Evolutionary conservation across 2,329 filamentous ascomycete species (phyloP).

Genomic region (Ilyonectria sp.): DNA sequence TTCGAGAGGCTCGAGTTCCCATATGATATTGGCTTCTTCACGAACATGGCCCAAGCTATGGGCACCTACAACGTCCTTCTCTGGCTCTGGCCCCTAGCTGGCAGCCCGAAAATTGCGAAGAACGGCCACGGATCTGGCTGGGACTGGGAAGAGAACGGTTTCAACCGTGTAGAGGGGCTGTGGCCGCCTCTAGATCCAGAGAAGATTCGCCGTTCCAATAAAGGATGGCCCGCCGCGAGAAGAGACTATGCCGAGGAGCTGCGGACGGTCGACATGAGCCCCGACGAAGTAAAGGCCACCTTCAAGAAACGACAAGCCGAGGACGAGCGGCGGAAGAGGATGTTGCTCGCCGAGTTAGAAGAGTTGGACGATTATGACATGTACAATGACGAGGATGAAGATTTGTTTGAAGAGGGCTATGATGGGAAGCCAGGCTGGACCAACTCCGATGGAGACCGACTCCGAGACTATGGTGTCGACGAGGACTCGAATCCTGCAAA

Average conservation of each 20-base stretch:
- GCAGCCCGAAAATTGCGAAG: constrained; percentile 60
- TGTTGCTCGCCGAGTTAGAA: constrained; percentile 66
- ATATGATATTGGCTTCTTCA: constrained; percentile 83
- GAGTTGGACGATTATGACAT: constrained; percentile 71
- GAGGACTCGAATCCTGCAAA: constrained; percentile 66
- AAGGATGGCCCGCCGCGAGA: constrained; percentile 57
- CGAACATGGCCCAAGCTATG: constrained; percentile 84
- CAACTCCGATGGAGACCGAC: constrained; percentile 81
- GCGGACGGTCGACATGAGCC: constrained; percentile 53
- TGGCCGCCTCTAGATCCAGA: constrained; percentile 78
- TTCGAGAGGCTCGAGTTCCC: constrained; percentile 82
- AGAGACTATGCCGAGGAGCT: constrained; percentile 54
- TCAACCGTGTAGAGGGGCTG: constrained; percentile 74
- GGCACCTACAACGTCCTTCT: constrained; percentile 74
- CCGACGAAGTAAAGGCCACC: constrained; percentile 63
- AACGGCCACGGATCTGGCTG: constrained; percentile 63
- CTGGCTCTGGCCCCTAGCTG: constrained; percentile 80
- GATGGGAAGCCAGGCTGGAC: constrained; percentile 71
- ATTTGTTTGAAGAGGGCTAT: constrained; percentile 58
- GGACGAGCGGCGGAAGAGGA: constrained; percentile 59
- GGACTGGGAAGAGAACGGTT: constrained; percentile 82
- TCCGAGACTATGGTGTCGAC: constrained; percentile 86
- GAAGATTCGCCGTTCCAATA: constrained; percentile 64
- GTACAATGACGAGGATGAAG: constrained; percentile 71
- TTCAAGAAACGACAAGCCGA: constrained; percentile 66